Percentiles rank a stretch among this genome's conserved stretches.
Conservation (phyloP, 176 grass and related monocot genomes). For the Raddia guianensis region DNA sequence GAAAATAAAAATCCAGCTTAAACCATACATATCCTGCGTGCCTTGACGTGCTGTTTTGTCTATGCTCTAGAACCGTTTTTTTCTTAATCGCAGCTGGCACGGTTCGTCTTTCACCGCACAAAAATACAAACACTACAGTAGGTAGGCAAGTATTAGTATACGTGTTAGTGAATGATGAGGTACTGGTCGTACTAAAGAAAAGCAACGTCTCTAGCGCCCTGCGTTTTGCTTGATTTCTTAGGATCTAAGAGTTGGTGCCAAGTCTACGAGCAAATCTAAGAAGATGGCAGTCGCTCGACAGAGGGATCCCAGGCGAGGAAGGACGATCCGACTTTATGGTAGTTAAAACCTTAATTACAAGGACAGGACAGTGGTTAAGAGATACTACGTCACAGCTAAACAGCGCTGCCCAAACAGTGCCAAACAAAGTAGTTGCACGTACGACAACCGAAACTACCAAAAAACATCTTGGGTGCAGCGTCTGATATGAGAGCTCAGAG, state of each 20-base stretch:
- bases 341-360: background rate
- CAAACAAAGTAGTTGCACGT: conserved; percentile 31
- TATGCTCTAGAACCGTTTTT: background rate
- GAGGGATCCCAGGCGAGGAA: conserved; percentile 34
- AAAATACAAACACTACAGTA: background rate
- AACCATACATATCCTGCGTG: too few relatives aligned
- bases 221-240: conserved; percentile 20
- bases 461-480: conserved; percentile 3
- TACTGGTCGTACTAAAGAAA: background rate
- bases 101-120: background rate
- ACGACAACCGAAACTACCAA: conserved; percentile 26
- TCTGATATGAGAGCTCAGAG: background rate
- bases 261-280: conserved; percentile 42
- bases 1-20: too few relatives aligned
- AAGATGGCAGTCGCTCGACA: background rate
- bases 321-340: conserved; percentile 41
- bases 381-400: conserved; percentile 32
- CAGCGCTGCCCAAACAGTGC: background rate
- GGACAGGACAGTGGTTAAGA: background rate
- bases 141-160: background rate
- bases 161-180: background rate
- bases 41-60: too few relatives aligned
- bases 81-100: background rate
- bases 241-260: conserved; percentile 45
- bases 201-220: background rate